Evolutionary conservation across 2,329 filamentous ascomycete genomes (phyloP), one percentile per base, ranked within the genome.

Genomic region (Trichoderma endophyticum): DNA sequence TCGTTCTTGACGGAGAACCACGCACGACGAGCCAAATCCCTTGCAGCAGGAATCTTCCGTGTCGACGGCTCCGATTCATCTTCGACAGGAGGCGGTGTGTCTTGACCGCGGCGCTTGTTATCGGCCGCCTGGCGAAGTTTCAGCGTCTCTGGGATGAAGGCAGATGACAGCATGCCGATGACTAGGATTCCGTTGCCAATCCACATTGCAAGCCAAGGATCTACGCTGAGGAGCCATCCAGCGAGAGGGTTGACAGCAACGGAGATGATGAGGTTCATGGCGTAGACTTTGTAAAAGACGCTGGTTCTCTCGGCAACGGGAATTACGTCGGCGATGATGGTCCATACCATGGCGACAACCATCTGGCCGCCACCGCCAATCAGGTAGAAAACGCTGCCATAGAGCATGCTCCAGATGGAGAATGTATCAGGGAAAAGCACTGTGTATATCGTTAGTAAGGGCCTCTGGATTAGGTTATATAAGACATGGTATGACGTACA

Each of bases 131-230:
- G 78, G 7, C 79, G 75, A n/a, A 84, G 75, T 0, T 77, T 72
- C 15, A 84, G 76, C 1, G 84, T 86, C 77, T 86, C 85, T 0
- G 84, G 85, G 0, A 86, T 75, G 18, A 81, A 71, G 1, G 81
- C 73, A 2, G 81, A 72, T 1, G 80, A 73, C 0, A 79, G 12
- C 1, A 79, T 77, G 6, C 78, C 78, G 1, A 81, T 14, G 1
- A 78, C 9, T 15, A 82, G 73, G 14, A 81, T 71, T 1, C 68
- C 77, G 6, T 82, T 76, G 4, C 81, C 79, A 1, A 81, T 74
- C 74, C 80, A 76, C 24, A 86, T 78, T 1, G 84, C 78, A 0
- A 83, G 59, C 84, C 84, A 86, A 0, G 81, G 79, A 54, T 81
- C 77, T 30, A 79, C 74, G 24, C 77, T 73, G 68, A 86, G 79